phyloP scores from a whole-genome alignment of 2,329 filamentous ascomycete species.

The Metarhizium humberi region DNA sequence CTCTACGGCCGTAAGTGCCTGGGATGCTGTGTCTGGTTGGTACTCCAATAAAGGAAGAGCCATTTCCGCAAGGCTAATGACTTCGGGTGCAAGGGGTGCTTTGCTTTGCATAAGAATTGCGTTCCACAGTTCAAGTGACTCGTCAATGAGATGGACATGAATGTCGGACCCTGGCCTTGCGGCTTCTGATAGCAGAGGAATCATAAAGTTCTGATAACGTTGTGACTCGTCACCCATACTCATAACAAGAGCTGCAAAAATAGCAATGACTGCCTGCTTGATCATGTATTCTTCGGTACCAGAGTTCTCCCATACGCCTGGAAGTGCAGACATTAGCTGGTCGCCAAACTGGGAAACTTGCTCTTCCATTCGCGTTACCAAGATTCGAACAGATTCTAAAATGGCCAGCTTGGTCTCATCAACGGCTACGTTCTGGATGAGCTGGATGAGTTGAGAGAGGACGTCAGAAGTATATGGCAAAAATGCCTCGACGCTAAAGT shows the following conservation, averaged over 20 bases:
- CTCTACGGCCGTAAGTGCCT: constrained; percentile 56
- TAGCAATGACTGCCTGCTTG: constrained; percentile 85
- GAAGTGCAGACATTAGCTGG: constrained; percentile 71
- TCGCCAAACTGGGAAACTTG: constrained; percentile 62
- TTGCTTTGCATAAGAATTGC: constrained; percentile 60
- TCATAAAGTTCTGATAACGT: constrained; percentile 68
- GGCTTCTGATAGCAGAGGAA: constrained; percentile 75
- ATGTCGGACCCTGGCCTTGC: constrained; percentile 67
- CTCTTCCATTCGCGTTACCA: constrained; percentile 74
- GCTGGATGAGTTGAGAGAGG: constrained; percentile 60
- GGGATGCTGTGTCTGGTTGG: constrained; percentile 52
- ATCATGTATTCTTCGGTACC: constrained; percentile 77
- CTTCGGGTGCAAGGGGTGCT: constrained; percentile 48
- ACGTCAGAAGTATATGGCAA: constrained; percentile 67
- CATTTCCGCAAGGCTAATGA: constrained; percentile 54
- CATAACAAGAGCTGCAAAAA: constrained; percentile 76
- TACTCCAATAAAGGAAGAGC: constrained; percentile 59
- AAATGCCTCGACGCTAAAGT: constrained; percentile 67
- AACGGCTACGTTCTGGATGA: constrained; percentile 72
- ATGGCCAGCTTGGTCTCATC: constrained; percentile 88
- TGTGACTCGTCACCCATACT: constrained; percentile 73
- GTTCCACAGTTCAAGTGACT: constrained; percentile 83
- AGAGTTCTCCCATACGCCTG: constrained; percentile 74
- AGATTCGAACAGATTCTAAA: constrained; percentile 72
- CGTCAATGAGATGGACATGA: constrained; percentile 78